Base-by-base conservation (phyloP, 2,329 filamentous ascomycete species). In the Sarocladiaceae sp. region DNA sequence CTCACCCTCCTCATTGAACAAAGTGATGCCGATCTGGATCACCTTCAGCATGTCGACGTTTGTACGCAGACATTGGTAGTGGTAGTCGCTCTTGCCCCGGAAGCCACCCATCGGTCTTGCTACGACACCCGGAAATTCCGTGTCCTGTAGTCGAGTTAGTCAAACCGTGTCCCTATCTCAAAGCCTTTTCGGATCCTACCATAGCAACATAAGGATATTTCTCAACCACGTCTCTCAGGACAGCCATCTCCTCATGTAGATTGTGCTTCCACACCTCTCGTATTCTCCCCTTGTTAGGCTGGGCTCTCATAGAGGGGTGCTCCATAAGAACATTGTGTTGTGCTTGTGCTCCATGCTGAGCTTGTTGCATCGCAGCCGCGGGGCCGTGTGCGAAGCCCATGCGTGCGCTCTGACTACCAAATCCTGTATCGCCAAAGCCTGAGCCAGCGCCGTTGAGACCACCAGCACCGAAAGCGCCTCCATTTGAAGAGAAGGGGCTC, bases 41-140 rank as follows among this genome's bases (percentile, higher is more conserved):
- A 97, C 90, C 64, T 95, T 96, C 57, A 98, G 79, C 58, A 98
- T 81, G 61, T 98, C 93, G 58, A 98, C 93, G 61, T 98, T 98
- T 56, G 89, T 94, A 49, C 93, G 86, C 37, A 98, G 75, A 48
- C 91, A 97, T 71, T 98, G 93, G 67, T 98, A 98, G 63, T 98
- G 93, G 61, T 98, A 98, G 57, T 96, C 91, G 52, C 89, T 93
- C 69, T 96, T 97, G 47, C 87, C 93, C 48, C 85, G 81, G 64
- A 98, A 98, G 45, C 85, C 82, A 40, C 93, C 93, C 75, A 98
- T 97, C 2, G 93, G 93, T 53, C 93, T 80, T 20, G 91, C 88
- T 44, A 98, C 91, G 44, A 98, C 89, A 46, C 93, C 93, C n/a
- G 93, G 93, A 56, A 98, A 98, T 62, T 97, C 91, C 19, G 93